phyloP scores from a whole-genome alignment of 768 basidiomycete genomes.

The Termitomyces sp. region DNA sequence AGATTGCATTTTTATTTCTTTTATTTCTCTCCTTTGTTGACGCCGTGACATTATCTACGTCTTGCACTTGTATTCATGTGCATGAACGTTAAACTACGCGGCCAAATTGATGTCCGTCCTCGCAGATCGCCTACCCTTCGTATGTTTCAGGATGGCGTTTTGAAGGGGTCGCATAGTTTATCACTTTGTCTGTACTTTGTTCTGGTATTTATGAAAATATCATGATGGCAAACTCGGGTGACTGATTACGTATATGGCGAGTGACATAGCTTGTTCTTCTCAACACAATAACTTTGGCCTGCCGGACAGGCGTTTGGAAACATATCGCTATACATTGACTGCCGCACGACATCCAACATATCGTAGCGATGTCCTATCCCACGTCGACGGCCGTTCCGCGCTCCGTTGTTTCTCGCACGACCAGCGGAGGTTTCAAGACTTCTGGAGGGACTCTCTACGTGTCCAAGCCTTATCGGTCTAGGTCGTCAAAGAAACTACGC shows the following conservation, averaged over 20 bases:
- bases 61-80: constrained; percentile 39
- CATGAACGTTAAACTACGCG: constrained; percentile 67
- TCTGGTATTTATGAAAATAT: background rate
- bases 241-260: background rate
- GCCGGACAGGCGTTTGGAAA: background rate
- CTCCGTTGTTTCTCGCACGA: constrained; percentile 1
- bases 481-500: constrained; percentile 68
- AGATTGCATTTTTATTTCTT: too few relatives aligned
- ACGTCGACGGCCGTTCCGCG: background rate
- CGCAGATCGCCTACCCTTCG: constrained; percentile 57
- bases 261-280: background rate
- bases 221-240: background rate
- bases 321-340: background rate
- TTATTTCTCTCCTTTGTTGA: background rate
- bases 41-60: constrained; percentile 62
- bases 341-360: background rate
- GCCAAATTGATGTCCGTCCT: constrained; percentile 40
- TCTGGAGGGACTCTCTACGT: constrained; percentile 66
- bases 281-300: background rate
- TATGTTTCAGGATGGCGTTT: constrained; percentile 37
- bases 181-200: background rate
- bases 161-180: constrained; percentile 37
- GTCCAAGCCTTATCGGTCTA: constrained; percentile 72
- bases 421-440: constrained; percentile 43
- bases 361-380: background rate